Evolutionary conservation across 2,329 filamentous ascomycete species (phyloP).

Genomic region (Stylonectria norvegica): DNA sequence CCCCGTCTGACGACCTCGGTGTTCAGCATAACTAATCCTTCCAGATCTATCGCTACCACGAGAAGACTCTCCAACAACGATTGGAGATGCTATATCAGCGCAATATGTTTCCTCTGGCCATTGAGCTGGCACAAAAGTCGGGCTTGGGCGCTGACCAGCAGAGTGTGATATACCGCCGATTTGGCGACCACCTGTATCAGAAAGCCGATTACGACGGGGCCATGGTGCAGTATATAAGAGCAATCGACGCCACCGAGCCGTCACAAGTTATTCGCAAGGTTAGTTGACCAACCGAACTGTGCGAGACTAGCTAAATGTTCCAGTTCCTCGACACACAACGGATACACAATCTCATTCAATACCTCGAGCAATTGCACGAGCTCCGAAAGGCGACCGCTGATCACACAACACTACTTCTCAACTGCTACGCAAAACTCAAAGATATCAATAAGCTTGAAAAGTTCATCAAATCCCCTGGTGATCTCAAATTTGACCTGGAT

Average conservation of each 20-base stretch:
- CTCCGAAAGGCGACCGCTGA: constrained; percentile 90
- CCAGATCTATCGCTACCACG: constrained; percentile 81
- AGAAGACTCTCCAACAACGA: constrained; percentile 86
- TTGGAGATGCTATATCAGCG: constrained; percentile 91
- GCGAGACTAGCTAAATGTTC: constrained; percentile 24
- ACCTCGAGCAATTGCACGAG: constrained; percentile 93
- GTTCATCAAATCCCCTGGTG: constrained; percentile 93
- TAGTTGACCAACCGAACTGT: not conserved
- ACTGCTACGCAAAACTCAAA: constrained; percentile 97
- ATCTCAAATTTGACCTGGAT: constrained; percentile 93
- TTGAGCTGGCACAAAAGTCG: constrained; percentile 87
- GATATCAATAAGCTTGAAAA: constrained; percentile 94
- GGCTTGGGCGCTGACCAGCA: constrained; percentile 78
- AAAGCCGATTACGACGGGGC: constrained; percentile 95
- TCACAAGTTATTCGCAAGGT: constrained; percentile 95
- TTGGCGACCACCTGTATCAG: constrained; percentile 91
- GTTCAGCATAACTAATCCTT: constrained; percentile 12
- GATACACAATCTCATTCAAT: constrained; percentile 96
- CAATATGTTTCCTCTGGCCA: constrained; percentile 86
- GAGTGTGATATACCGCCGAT: constrained; percentile 87
- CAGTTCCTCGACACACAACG: constrained; percentile 94
- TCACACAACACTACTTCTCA: constrained; percentile 89
- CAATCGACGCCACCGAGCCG: constrained; percentile 93
- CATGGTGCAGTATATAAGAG: constrained; percentile 98
- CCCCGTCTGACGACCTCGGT: not conserved